A percentile compares a stretch with the other conserved stretches of the same genome.
Evolutionary conservation across 2,329 filamentous ascomycete genomes (phyloP).

Genomic region (Sporothrix brasiliensis): DNA sequence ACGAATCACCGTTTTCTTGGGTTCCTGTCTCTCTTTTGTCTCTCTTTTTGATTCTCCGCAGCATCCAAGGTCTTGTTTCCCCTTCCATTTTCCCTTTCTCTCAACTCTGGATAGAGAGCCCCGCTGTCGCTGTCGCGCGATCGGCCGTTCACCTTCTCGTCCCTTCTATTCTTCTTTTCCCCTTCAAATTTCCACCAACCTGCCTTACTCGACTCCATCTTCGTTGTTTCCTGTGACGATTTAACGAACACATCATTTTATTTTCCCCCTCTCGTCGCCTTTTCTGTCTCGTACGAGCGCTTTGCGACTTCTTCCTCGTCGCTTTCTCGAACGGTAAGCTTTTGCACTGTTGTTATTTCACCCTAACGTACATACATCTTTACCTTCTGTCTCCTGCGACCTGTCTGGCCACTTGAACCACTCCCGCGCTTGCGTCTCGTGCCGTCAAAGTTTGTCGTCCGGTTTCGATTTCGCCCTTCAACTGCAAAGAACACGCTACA

Average conservation of each 20-base stretch:
- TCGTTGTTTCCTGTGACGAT: not conserved
- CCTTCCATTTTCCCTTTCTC: not conserved
- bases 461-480: not conserved
- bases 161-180: constrained; percentile 5
- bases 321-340: constrained; percentile 10
- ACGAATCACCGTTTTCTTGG: constrained; percentile 25
- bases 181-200: not conserved
- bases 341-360: not conserved
- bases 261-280: not conserved
- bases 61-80: constrained; percentile 9
- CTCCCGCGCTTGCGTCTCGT: not conserved
- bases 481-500: not conserved
- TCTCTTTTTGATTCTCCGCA: not conserved
- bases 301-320: not conserved
- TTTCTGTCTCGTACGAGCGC: not conserved
- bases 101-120: not conserved
- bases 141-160: constrained; percentile 23
- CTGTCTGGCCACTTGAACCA: not conserved
- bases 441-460: not conserved
- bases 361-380: not conserved
- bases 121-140: constrained; percentile 12
- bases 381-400: not conserved
- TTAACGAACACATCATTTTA: not conserved
- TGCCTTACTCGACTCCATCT: not conserved
- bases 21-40: not conserved